Base-by-base conservation (phyloP, 257 asterid species). In the Solanum pennellii region DNA sequence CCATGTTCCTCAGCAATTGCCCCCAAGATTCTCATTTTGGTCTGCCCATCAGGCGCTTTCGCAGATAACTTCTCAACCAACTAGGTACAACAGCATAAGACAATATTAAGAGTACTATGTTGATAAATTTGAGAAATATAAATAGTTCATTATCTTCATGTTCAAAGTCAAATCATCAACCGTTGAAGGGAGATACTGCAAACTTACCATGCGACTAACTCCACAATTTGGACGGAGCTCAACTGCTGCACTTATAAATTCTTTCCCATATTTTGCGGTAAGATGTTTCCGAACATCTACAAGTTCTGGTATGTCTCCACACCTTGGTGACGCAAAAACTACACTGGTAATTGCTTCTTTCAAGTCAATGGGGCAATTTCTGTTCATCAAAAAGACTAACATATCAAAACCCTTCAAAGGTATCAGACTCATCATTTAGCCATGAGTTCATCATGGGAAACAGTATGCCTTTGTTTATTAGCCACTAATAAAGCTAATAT, bases 251-350 rank as follows among this genome's bases (percentile, higher is more conserved):
- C 92, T 85, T 13, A 92, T 92, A 87, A 97, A 96, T 44, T 96
- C 99, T 87, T 96, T 97, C 75, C 99, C 99, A 90, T 97, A 97
- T 89, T 97, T 97, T 41, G 95, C 93, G 9, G 93, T 91, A 83
- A 97, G 89, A 16, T 93, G 98, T 91, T 96, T 97, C 92, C 92
- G 91, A 41, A 90, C 93, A 84, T 97, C 99, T 83, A 89, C 76
- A 90, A 97, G 98, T 91, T 97, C 99, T 42, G 98, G 96, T 88
- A 97, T 90, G 88, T 97, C 99, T 87, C 98, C 99, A 87, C 99
- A 97, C 92, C 99, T 93, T 85, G 97, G 98, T 86, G 99, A 92
- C 49, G 99, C 96, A 91, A 96, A 97, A 66, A 94, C 89, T 83
- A 96, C 76, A 88, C 99, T 95, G 65, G 99, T 83, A 91, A 97